Conservation (phyloP, 2,329 filamentous ascomycete species). For the Trichoderma brevicompactum region DNA sequence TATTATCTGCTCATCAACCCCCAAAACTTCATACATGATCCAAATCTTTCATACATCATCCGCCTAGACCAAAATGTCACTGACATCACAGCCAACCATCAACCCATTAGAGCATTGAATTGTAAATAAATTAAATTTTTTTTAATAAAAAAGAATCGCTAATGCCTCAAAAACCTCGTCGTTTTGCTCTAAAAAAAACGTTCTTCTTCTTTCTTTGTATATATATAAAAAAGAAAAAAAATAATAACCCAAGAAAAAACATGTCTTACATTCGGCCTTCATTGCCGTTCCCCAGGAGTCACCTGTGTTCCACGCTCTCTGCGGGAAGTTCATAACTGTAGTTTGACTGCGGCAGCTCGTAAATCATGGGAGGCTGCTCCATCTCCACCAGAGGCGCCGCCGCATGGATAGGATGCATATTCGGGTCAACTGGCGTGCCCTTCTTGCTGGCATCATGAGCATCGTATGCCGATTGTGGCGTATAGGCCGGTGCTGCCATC, state of each 20-base stretch:
- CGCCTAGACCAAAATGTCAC: not conserved
- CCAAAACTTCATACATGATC: not conserved
- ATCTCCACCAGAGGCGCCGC: slow-evolving; percentile 12
- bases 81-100: not conserved
- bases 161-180: slow-evolving; percentile 4
- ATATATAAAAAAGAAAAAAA: not conserved
- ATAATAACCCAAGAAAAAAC: not conserved
- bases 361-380: slow-evolving; percentile 24
- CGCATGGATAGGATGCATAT: not conserved
- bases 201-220: not conserved
- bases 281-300: slow-evolving; percentile 10
- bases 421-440: not conserved
- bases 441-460: slow-evolving; percentile 3
- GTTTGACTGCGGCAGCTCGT: slow-evolving; percentile 17
- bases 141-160: slow-evolving; percentile 4
- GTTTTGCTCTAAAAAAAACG: slow-evolving; percentile 7
- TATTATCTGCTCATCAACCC: not conserved
- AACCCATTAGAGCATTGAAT: not conserved
- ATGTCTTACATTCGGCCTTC: not conserved
- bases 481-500: slow-evolving; percentile 14
- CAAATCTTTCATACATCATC: not conserved
- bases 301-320: slow-evolving; percentile 15
- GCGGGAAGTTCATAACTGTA: slow-evolving; percentile 20
- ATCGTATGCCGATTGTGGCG: slow-evolving; percentile 10
- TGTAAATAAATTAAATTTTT: slow-evolving; percentile 10